phyloP scores from a whole-genome alignment of 768 basidiomycete species.

The Multifurca ochricompacta region DNA sequence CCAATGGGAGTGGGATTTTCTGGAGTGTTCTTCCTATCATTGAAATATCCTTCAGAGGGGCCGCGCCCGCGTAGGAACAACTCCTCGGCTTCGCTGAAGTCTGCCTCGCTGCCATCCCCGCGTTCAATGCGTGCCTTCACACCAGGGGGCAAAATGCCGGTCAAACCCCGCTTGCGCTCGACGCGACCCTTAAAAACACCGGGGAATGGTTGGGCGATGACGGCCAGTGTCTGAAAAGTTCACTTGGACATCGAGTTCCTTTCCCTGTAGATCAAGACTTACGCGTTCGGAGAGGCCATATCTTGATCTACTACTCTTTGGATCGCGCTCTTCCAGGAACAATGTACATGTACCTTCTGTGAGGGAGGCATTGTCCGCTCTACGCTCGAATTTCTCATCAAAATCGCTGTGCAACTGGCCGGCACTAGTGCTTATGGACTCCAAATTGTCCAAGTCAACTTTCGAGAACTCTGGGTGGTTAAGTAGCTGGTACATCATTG shows the following conservation, averaged over 20 bases:
- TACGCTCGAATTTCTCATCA: not conserved
- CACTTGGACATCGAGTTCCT: not conserved
- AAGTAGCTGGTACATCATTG: slow-evolving; percentile 6
- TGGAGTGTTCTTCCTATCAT: slow-evolving; percentile 53
- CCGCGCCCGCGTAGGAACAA: slow-evolving; percentile 50
- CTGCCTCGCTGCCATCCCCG: slow-evolving; percentile 47
- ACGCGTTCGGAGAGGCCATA: slow-evolving; percentile 39
- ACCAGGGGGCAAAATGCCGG: slow-evolving; percentile 55
- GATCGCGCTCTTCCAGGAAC: not conserved
- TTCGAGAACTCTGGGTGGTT: slow-evolving; percentile 5
- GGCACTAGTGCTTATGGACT: not conserved
- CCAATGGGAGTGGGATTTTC: slow-evolving; percentile 56
- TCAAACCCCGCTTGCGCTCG: slow-evolving; percentile 31
- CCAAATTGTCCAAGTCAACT: slow-evolving; percentile 2
- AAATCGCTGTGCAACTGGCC: not conserved
- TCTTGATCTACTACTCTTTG: slow-evolving; percentile 36
- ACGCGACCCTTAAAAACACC: slow-evolving; percentile 1
- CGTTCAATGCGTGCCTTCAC: slow-evolving; percentile 51
- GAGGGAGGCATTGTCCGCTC: not conserved
- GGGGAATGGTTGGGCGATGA: slow-evolving; percentile 5
- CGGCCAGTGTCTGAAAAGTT: not conserved
- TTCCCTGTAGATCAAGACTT: not conserved
- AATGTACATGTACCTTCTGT: not conserved
- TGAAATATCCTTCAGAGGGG: slow-evolving; percentile 65
- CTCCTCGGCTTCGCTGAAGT: slow-evolving; percentile 53